A percentile compares a stretch with the other conserved stretches of the same genome.
phyloP scores from a whole-genome alignment of 2,329 filamentous ascomycete genomes.

The Neopestalotiopsis rosae region DNA sequence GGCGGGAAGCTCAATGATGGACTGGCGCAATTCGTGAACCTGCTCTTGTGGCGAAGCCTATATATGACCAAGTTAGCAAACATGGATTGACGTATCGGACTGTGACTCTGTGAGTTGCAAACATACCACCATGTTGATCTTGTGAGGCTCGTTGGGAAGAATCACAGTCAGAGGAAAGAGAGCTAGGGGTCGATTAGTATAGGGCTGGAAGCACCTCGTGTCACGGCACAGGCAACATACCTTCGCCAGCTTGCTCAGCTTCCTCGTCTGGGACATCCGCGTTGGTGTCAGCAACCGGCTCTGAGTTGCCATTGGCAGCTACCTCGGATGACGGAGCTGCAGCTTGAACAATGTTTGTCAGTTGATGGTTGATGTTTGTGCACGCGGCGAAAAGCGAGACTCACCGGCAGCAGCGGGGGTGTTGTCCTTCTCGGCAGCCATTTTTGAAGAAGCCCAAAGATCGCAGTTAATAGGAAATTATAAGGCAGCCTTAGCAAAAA shows the following conservation, averaged over 20 bases:
- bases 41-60: constrained; percentile 93
- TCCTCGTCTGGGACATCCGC: constrained; percentile 32
- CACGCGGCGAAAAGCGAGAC: constrained; percentile 11
- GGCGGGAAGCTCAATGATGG: constrained; percentile 89
- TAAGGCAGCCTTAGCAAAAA: constrained; percentile 2
- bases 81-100: background rate
- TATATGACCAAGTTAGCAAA: constrained; percentile 20
- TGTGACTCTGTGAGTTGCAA: constrained; percentile 9
- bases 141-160: constrained; percentile 78
- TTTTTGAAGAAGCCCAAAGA: constrained; percentile 21
- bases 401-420: constrained; percentile 28
- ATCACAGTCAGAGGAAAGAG: constrained; percentile 73
- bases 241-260: constrained; percentile 30
- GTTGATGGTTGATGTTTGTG: background rate
- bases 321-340: constrained; percentile 27
- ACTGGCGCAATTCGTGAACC: constrained; percentile 95
- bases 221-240: constrained; percentile 24
- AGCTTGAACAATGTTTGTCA: constrained; percentile 5
- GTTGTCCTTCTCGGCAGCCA: constrained; percentile 37
- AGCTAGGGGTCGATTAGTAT: constrained; percentile 39
- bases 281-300: constrained; percentile 26
- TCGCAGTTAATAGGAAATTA: background rate
- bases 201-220: background rate
- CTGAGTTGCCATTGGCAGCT: constrained; percentile 28
- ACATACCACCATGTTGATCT: constrained; percentile 85